Evolutionary conservation across 2,329 filamentous ascomycete species (phyloP).

Genomic region (Pyrenochaeta sp.): DNA sequence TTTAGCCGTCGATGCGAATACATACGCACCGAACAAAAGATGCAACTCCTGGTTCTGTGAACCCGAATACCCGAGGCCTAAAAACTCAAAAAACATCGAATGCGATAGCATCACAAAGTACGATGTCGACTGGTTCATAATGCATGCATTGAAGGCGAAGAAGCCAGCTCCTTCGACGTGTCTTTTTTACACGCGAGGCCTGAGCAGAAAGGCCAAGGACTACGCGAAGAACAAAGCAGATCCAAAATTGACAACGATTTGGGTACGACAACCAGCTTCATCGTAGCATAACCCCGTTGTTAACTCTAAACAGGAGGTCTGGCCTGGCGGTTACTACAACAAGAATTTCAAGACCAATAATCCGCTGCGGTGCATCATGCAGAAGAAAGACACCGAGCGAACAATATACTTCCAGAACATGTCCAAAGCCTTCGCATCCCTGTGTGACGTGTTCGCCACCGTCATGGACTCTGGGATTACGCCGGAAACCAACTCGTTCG

Average conservation of each 20-base stretch:
- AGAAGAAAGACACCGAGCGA: not conserved
- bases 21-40: not conserved
- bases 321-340: constrained; percentile 1
- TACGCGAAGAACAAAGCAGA: not conserved
- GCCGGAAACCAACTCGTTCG: not conserved
- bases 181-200: constrained; percentile 2
- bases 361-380: constrained; percentile 7
- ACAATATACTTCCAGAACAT: constrained; percentile 5
- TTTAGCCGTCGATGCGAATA: not conserved
- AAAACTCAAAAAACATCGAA: not conserved
- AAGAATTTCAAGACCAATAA: constrained; percentile 1
- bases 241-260: constrained; percentile 3
- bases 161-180: constrained; percentile 1
- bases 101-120: constrained; percentile 5
- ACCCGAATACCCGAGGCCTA: not conserved
- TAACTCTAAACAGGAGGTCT: constrained; percentile 1
- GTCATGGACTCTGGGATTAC: constrained; percentile 2
- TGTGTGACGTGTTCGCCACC: constrained; percentile 4
- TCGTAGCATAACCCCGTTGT: too few species aligned
- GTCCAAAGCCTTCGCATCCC: constrained; percentile 2
- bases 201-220: not conserved
- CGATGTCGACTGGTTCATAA: constrained; percentile 4
- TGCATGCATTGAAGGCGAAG: not conserved
- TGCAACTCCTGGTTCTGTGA: not conserved
- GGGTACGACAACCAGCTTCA: too few species aligned